A percentile compares a stretch with the other conserved stretches of the same genome.
Evolutionary conservation across 306 rosid genomes (phyloP).

Genomic region (Begonia peltatifolia): DNA sequence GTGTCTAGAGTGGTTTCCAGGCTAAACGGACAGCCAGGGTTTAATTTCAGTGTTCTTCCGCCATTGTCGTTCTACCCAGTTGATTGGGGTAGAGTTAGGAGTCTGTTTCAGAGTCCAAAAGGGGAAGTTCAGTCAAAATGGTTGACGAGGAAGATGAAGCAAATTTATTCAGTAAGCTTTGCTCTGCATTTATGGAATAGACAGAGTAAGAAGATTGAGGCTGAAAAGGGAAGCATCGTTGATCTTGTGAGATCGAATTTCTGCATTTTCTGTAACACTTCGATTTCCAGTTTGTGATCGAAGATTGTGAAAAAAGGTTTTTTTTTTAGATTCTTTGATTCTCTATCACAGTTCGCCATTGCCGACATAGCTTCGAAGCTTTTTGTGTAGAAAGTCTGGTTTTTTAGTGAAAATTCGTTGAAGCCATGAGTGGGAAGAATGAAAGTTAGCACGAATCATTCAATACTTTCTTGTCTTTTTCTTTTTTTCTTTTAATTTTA

Average conservation of each 20-base stretch:
- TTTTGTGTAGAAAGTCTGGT: too few species aligned
- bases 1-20: slow-evolving; percentile 83
- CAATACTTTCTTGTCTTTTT: too few species aligned
- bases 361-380: too few species aligned
- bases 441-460: too few species aligned
- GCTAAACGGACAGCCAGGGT: slow-evolving; percentile 30
- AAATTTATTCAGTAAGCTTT: slow-evolving; percentile 36
- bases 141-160: slow-evolving; percentile 34
- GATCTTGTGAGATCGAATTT: slow-evolving; percentile 31
- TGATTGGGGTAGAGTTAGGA: slow-evolving; percentile 49
- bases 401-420: too few species aligned
- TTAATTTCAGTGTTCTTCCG: slow-evolving; percentile 40
- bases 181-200: slow-evolving; percentile 83
- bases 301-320: too few species aligned
- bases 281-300: slow-evolving; percentile 16
- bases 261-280: slow-evolving; percentile 44
- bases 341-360: too few species aligned
- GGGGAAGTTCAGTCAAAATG: slow-evolving; percentile 44
- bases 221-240: slow-evolving; percentile 61
- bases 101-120: slow-evolving; percentile 39
- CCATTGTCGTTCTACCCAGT: slow-evolving; percentile 82
- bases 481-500: background rate
- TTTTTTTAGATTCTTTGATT: too few species aligned
- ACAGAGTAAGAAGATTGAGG: slow-evolving; percentile 39
- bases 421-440: too few species aligned